Evolutionary conservation across 2,329 filamentous ascomycete species (phyloP).

Genomic region (Aspergillus sergii): DNA sequence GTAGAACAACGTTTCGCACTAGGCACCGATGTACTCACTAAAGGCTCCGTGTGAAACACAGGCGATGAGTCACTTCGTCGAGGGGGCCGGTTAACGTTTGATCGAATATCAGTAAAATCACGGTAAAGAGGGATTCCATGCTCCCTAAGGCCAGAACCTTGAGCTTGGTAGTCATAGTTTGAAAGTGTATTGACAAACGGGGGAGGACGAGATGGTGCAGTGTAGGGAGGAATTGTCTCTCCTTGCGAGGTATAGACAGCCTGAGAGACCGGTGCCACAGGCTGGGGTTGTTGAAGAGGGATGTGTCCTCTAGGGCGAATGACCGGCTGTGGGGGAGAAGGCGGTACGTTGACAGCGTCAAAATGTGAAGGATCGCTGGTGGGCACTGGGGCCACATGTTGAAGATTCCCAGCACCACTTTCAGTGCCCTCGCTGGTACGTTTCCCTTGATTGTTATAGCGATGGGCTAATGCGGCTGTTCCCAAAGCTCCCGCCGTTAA

Average conservation of each 20-base stretch:
- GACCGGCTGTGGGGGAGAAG: slow-evolving; percentile 30
- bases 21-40: slow-evolving; percentile 24
- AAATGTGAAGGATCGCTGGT: slow-evolving; percentile 66
- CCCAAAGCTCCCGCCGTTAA: slow-evolving; percentile 47
- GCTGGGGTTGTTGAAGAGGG: slow-evolving; percentile 82
- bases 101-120: slow-evolving; percentile 13
- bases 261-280: slow-evolving; percentile 71
- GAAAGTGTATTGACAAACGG: slow-evolving; percentile 16
- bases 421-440: slow-evolving; percentile 28
- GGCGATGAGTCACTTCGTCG: slow-evolving; percentile 53
- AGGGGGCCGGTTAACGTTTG: slow-evolving; percentile 15
- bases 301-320: slow-evolving; percentile 59
- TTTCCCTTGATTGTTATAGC: slow-evolving; percentile 32
- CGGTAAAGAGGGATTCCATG: slow-evolving; percentile 11
- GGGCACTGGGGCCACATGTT: slow-evolving; percentile 67
- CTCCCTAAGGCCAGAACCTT: slow-evolving; percentile 14
- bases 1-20: slow-evolving; percentile 37
- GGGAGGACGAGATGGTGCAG: slow-evolving; percentile 42
- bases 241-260: slow-evolving; percentile 62
- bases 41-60: slow-evolving; percentile 37
- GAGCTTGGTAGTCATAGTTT: slow-evolving; percentile 20
- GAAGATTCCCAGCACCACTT: slow-evolving; percentile 49
- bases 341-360: slow-evolving; percentile 51
- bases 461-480: slow-evolving; percentile 44
- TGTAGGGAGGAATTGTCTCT: slow-evolving; percentile 43